Evolutionary conservation across 371 early-diverging fungal species (phyloP).

Genomic region (Apophysomyces trapeziformis): DNA sequence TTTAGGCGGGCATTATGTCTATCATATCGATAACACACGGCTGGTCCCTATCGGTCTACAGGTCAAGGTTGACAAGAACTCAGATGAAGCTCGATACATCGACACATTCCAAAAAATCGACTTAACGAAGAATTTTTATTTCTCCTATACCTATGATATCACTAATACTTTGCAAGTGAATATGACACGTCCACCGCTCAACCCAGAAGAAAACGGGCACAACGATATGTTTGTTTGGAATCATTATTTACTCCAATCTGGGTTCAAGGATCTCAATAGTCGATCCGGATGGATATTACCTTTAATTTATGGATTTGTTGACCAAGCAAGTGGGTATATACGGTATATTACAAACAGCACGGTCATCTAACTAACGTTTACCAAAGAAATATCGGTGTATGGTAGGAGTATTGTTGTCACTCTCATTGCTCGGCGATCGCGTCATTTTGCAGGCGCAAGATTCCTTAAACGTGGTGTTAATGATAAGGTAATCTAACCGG

Average conservation of each 20-base stretch:
- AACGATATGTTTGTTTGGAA: slow-evolving; percentile 98
- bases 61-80: slow-evolving; percentile 73
- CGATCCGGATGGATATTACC: slow-evolving; percentile 88
- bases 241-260: slow-evolving; percentile 76
- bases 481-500: slow-evolving; percentile 55
- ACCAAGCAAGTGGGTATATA: slow-evolving; percentile 81
- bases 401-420: slow-evolving; percentile 90
- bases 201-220: slow-evolving; percentile 24
- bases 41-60: slow-evolving; percentile 73
- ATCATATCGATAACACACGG: slow-evolving; percentile 92
- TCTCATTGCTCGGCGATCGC: slow-evolving; percentile 93
- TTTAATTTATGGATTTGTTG: slow-evolving; percentile 95
- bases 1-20: slow-evolving; percentile 94
- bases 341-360: background rate
- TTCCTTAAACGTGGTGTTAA: slow-evolving; percentile 97
- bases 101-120: slow-evolving; percentile 83
- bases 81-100: slow-evolving; percentile 83
- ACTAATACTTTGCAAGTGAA: slow-evolving; percentile 91
- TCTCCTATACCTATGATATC: slow-evolving; percentile 93
- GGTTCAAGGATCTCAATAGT: slow-evolving; percentile 66
- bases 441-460: slow-evolving; percentile 96
- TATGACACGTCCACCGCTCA: slow-evolving; percentile 61
- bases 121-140: slow-evolving; percentile 87
- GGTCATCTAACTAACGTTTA: background rate
- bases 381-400: slow-evolving; percentile 69